Evolutionary conservation across 2,329 filamentous ascomycete species (phyloP).

Genomic region (Pestalotiopsis sp.): DNA sequence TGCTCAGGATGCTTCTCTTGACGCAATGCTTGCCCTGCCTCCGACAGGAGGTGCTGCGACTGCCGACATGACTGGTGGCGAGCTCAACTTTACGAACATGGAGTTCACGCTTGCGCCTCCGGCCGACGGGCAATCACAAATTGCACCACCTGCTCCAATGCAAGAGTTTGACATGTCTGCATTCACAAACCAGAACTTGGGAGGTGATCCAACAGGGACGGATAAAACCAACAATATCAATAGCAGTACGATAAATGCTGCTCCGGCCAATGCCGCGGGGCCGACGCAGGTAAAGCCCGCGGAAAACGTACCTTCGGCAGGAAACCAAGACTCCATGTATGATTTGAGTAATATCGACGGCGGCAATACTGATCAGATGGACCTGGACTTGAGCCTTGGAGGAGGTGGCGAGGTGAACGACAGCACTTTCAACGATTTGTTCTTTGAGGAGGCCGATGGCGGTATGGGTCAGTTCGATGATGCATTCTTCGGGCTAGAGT

Average conservation of each 20-base stretch:
- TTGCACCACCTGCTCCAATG: conserved; percentile 34
- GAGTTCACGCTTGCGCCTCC: conserved; percentile 55
- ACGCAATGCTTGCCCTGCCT: conserved; percentile 19
- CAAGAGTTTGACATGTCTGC: conserved; percentile 48
- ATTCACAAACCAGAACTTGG: conserved; percentile 33
- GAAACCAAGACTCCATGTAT: conserved; percentile 50
- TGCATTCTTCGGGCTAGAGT: conserved; percentile 44
- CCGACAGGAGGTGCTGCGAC: conserved; percentile 18
- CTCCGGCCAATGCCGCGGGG: conserved; percentile 12
- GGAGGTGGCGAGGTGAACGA: conserved; percentile 36
- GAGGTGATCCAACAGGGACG: conserved; percentile 24
- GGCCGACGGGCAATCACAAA: conserved; percentile 29
- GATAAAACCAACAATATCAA: conserved; percentile 15
- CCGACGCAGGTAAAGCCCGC: conserved; percentile 17
- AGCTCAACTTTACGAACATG: conserved; percentile 59
- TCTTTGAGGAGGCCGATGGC: conserved; percentile 42
- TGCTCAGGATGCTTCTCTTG: conserved; percentile 24
- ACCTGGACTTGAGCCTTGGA: conserved; percentile 43
- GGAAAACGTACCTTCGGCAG: conserved; percentile 12
- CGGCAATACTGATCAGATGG: conserved; percentile 36
- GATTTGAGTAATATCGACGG: conserved; percentile 40
- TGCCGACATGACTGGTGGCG: conserved; percentile 30
- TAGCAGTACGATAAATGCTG: not conserved
- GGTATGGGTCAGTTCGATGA: conserved; percentile 51
- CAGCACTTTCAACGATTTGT: conserved; percentile 55